Conservation (phyloP, 2,329 filamentous ascomycete species). For the Podosphaera leucotricha region DNA sequence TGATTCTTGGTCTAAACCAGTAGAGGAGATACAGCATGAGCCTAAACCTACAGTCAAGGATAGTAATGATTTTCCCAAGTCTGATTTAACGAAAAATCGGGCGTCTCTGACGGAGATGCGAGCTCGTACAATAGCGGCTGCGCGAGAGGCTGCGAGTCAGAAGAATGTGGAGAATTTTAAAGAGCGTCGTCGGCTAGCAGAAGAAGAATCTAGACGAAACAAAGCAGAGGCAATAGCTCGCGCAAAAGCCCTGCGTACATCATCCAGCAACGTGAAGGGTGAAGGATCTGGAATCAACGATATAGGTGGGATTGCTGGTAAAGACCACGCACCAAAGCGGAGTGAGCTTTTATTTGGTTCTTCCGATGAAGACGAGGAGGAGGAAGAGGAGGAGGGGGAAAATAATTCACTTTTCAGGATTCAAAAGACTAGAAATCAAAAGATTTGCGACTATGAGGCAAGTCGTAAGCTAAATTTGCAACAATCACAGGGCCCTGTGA, state of each 20-base stretch:
- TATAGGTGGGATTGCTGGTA: constrained; percentile 47
- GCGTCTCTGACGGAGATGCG: constrained; percentile 6
- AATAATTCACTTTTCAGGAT: constrained; percentile 21
- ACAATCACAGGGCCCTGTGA: constrained; percentile 43
- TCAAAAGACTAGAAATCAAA: constrained; percentile 17
- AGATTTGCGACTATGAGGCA: constrained; percentile 21
- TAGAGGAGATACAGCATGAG: constrained; percentile 15
- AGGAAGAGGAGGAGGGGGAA: constrained; percentile 42
- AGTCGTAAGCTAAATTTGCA: constrained; percentile 24
- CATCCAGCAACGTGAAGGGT: constrained; percentile 35
- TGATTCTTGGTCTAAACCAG: constrained; percentile 37
- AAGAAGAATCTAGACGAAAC: constrained; percentile 42
- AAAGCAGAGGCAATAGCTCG: constrained; percentile 49
- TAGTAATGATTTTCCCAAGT: neutral
- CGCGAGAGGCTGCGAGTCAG: neutral
- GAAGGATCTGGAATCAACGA: constrained; percentile 59
- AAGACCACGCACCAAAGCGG: constrained; percentile 50
- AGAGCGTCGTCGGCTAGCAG: constrained; percentile 45
- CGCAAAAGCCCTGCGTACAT: constrained; percentile 35
- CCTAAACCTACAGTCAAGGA: constrained; percentile 8
- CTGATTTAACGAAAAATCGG: constrained; percentile 1
- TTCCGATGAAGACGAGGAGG: constrained; percentile 49
- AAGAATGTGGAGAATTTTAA: constrained; percentile 8
- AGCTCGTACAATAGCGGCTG: constrained; percentile 2
- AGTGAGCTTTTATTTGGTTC: constrained; percentile 79